Evolutionary conservation across 805 yeast species (phyloP).

Genomic region (Candida fluviatilis): DNA sequence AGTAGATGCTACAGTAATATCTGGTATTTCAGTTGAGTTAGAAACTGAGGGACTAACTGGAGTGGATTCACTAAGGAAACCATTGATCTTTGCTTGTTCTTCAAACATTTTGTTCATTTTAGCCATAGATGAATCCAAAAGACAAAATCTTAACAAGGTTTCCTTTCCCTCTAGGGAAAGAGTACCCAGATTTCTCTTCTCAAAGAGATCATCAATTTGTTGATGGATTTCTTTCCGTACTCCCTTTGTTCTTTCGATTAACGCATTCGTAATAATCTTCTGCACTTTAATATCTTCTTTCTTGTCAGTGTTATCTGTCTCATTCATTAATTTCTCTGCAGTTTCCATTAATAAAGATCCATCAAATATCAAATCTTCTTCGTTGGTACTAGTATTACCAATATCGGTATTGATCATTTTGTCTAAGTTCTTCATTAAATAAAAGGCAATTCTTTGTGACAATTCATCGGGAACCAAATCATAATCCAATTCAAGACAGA

Average conservation of each 20-base stretch:
- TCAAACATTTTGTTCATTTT: conserved; percentile 49
- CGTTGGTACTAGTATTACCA: conserved; percentile 9
- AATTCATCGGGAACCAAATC: conserved; percentile 49
- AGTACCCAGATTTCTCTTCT: conserved; percentile 40
- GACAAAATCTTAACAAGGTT: conserved; percentile 48
- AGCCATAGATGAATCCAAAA: conserved; percentile 51
- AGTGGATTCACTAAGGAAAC: conserved; percentile 8
- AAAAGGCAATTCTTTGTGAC: conserved; percentile 51
- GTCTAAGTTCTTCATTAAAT: conserved; percentile 56
- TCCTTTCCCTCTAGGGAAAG: conserved; percentile 54
- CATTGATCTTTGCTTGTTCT: conserved; percentile 26
- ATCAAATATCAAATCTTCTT: conserved; percentile 64
- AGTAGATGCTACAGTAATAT: background rate
- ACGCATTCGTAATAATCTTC: conserved; percentile 44
- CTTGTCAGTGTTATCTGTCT: conserved; percentile 33
- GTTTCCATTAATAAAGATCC: conserved; percentile 72
- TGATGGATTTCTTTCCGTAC: conserved; percentile 49
- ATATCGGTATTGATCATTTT: conserved; percentile 31
- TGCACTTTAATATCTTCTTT: conserved; percentile 37
- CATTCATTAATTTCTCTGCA: conserved; percentile 59
- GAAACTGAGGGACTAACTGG: conserved; percentile 6
- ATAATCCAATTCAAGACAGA: conserved; percentile 51
- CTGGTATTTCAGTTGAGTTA: background rate
- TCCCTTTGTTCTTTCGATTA: conserved; percentile 47
- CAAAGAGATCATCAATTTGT: conserved; percentile 48